Percentiles rank a stretch among this genome's conserved stretches.
These are phyloP conservation scores for Ogataea philodendri DNA, from an alignment of 805 yeast species.

Conservation along the genomic window DNA sequence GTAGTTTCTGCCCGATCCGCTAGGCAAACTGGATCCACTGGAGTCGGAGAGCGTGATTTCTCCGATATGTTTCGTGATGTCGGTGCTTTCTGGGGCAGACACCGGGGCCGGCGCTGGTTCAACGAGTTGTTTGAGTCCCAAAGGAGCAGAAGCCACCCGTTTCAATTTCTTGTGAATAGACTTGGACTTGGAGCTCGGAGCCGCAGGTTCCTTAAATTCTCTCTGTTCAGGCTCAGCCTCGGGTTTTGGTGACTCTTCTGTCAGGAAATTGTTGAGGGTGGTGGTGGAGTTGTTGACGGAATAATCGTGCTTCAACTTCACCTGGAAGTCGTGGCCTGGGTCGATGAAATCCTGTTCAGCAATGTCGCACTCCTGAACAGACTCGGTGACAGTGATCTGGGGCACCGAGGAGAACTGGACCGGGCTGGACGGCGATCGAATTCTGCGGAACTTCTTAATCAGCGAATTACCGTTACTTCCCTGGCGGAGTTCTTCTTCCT, in stretches of 20 bases:
- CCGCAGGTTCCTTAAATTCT: conserved; percentile 2
- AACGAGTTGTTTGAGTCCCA: conserved; percentile 45
- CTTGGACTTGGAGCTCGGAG: conserved; percentile 8
- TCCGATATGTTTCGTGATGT: conserved; percentile 37
- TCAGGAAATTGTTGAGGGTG: conserved; percentile 15
- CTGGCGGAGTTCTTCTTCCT: conserved; percentile 13
- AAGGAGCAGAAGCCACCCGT: conserved; percentile 84
- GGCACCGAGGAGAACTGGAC: conserved; percentile 11
- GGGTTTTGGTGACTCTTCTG: conserved; percentile 1
- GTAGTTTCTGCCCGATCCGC: conserved; percentile 49
- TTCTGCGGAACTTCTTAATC: conserved; percentile 35
- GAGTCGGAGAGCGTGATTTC: conserved; percentile 33
- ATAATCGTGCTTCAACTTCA: conserved; percentile 33
- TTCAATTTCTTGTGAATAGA: conserved; percentile 47
- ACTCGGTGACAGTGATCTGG: conserved; percentile 5
- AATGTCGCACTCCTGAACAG: conserved; percentile 27
- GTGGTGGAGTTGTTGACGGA: conserved; percentile 32
- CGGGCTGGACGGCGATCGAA: conserved; percentile 35
- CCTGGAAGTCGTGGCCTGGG: conserved; percentile 28
- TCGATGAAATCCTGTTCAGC: conserved; percentile 26
- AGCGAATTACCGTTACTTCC: conserved; percentile 24
- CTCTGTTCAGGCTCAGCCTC: conserved; percentile 1
- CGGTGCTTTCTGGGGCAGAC: conserved; percentile 12
- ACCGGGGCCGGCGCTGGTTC: conserved; percentile 17
- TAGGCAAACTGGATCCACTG: conserved; percentile 8